Evolutionary conservation across 2,329 filamentous ascomycete genomes (phyloP).

Genomic region (Stachybotrys chartarum): DNA sequence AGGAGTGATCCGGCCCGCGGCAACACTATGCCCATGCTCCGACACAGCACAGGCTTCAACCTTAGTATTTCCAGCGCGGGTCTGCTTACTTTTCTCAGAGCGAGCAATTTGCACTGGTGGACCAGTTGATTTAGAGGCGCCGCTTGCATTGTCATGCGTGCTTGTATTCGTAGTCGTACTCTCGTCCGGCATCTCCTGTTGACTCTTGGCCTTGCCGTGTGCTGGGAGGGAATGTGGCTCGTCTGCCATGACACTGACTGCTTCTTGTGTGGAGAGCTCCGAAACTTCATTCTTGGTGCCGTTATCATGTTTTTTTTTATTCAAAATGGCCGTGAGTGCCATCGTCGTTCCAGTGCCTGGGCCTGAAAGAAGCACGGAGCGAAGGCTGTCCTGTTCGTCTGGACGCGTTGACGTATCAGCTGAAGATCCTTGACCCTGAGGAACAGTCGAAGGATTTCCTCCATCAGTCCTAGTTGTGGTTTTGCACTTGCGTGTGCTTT

Average conservation of each 20-base stretch:
- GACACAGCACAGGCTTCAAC: background rate
- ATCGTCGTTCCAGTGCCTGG: no score
- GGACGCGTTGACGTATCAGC: background rate
- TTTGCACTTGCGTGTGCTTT: background rate
- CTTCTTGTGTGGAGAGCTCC: no score
- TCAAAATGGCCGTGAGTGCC: no score
- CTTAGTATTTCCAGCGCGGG: background rate
- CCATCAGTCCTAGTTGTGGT: background rate
- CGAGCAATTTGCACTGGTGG: background rate
- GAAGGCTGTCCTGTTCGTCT: background rate
- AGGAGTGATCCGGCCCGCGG: background rate
- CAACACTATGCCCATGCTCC: background rate
- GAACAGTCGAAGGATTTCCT: background rate
- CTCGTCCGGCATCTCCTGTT: background rate
- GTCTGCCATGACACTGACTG: no score
- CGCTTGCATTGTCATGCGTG: background rate
- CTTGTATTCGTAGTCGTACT: background rate
- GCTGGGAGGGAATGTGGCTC: background rate
- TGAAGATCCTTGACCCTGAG: background rate
- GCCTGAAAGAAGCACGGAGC: no score
- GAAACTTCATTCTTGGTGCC: no score
- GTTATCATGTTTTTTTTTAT: no score
- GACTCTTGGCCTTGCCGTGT: background rate
- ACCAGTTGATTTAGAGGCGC: background rate
- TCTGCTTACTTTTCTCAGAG: background rate